Conservation (phyloP, 140 eudicot genomes). For the Erigeron philadelphicus region DNA sequence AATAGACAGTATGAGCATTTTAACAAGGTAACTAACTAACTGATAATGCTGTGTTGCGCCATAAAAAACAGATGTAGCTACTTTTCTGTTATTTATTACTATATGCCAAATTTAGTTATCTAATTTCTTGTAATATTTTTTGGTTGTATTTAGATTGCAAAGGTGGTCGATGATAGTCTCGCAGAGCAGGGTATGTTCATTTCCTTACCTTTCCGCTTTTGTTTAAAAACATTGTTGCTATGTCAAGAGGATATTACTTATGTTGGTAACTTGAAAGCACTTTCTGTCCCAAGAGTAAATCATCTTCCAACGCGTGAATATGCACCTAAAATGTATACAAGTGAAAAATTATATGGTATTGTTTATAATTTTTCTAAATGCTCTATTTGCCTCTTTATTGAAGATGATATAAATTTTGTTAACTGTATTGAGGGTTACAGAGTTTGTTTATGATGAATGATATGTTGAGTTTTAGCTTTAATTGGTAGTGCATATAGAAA, state of each 20-base stretch:
- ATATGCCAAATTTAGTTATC: constrained; percentile 7
- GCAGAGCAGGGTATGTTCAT: constrained; percentile 62
- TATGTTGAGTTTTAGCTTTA: background rate
- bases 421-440: background rate
- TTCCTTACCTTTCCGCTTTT: constrained; percentile 1
- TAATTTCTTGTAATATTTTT: background rate
- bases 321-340: background rate
- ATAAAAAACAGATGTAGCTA: background rate
- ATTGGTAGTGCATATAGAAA: constrained; percentile 10
- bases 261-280: constrained; percentile 1
- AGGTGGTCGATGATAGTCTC: constrained; percentile 63
- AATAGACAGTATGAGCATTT: constrained; percentile 97
- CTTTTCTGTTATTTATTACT: background rate
- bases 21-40: constrained; percentile 54
- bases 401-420: constrained; percentile 1
- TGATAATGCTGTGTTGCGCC: background rate
- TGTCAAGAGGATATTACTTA: background rate
- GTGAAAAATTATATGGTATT: background rate
- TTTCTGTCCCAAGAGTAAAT: background rate
- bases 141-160: constrained; percentile 53
- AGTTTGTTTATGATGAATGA: constrained; percentile 5
- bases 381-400: constrained; percentile 1
- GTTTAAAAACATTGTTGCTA: background rate
- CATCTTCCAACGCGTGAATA: background rate
- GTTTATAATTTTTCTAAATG: background rate